Evolutionary conservation across 768 basidiomycete species (phyloP).

Genomic region (Tulasnella calospora): DNA sequence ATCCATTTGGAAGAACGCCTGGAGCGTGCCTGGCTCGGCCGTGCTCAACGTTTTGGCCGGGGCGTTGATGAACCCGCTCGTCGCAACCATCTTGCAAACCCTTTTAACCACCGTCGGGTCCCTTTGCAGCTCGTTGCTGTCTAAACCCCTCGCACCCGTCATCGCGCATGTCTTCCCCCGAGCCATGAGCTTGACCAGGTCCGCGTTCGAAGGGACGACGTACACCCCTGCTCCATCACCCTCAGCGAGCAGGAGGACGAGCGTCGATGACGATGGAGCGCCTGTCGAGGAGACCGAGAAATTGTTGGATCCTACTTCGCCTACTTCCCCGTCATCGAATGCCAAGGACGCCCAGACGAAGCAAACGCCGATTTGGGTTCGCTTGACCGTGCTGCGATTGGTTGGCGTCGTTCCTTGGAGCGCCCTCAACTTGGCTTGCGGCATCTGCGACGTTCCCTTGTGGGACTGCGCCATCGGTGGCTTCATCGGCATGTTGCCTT

Average conservation of each 20-base stretch:
- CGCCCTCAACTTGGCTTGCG: conserved; percentile 94
- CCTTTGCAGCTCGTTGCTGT: conserved; percentile 69
- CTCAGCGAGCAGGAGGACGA: background rate
- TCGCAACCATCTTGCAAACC: conserved; percentile 77
- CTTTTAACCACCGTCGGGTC: conserved; percentile 84
- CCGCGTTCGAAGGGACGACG: conserved; percentile 57
- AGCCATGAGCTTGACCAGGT: conserved; percentile 77
- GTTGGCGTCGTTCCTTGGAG: conserved; percentile 96
- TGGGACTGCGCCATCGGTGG: conserved; percentile 71
- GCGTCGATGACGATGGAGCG: background rate
- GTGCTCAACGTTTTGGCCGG: conserved; percentile 45
- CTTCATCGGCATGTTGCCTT: conserved; percentile 79
- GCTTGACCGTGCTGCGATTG: conserved; percentile 79
- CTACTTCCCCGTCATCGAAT: background rate
- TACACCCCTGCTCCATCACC: conserved; percentile 30
- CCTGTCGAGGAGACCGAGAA: background rate
- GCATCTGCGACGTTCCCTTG: conserved; percentile 77
- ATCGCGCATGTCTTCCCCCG: conserved; percentile 76
- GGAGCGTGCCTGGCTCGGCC: conserved; percentile 93
- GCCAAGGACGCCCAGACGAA: background rate
- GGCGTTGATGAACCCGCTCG: conserved; percentile 44
- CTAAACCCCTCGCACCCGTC: conserved; percentile 79
- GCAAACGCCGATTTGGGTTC: conserved; percentile 60
- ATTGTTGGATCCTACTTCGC: background rate
- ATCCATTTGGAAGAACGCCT: conserved; percentile 93